phyloP scores from a whole-genome alignment of 225 moss, liverwort and hornwort genomes.

The Thuidium tamariscinum region DNA sequence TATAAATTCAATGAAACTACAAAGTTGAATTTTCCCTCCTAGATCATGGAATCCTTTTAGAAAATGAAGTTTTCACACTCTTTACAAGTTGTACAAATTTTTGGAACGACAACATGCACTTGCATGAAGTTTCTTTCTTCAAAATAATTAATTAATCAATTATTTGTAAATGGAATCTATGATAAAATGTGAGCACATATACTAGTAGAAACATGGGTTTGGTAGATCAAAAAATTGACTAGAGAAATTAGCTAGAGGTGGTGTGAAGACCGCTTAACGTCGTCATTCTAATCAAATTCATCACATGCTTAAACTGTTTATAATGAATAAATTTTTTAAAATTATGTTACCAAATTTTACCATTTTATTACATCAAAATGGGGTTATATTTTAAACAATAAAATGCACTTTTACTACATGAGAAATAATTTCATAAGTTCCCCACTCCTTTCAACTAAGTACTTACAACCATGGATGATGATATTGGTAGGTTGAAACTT shows the following conservation, averaged over 20 bases:
- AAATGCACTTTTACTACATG: fast-evolving
- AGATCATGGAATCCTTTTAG: too few relatives aligned
- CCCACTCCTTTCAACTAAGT: background rate
- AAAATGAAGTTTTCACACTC: too few relatives aligned
- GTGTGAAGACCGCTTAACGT: fast-evolving
- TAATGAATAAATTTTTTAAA: background rate
- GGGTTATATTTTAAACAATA: background rate
- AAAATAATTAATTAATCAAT: background rate
- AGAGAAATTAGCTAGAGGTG: background rate
- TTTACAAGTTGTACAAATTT: too few relatives aligned
- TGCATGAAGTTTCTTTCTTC: background rate
- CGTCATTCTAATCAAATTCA: background rate
- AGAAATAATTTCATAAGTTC: background rate
- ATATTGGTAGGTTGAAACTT: background rate
- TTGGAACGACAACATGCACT: too few relatives aligned
- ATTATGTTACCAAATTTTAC: fast-evolving
- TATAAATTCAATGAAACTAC: too few relatives aligned
- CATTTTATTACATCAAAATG: background rate
- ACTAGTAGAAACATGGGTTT: background rate
- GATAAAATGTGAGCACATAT: background rate
- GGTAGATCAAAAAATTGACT: background rate
- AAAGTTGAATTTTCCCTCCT: too few relatives aligned
- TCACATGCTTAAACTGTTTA: background rate
- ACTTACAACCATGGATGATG: background rate
- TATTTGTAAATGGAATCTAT: too few relatives aligned